Percentiles rank a stretch among this genome's conserved stretches.
Conservation (phyloP, 2,329 filamentous ascomycete species). For the Parasarocladium wereldwijsianum region DNA sequence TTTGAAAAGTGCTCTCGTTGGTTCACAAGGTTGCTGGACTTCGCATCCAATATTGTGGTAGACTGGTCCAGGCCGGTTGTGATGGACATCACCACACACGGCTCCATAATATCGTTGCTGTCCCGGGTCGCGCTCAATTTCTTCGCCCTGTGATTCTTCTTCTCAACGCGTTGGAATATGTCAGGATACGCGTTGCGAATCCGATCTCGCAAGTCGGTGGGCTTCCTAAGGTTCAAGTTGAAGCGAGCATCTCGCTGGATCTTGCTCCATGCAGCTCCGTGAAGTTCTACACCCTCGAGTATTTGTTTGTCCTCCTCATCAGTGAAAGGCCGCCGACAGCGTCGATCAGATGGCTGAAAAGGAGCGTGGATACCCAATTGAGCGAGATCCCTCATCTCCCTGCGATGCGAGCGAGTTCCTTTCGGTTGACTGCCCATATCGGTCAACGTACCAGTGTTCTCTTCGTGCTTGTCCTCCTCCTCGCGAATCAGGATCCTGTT, state of each 20-base stretch:
- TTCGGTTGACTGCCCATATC: slow-evolving; percentile 11
- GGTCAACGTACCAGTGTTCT: slow-evolving; percentile 12
- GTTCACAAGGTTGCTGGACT: slow-evolving; percentile 19
- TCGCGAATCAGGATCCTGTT: slow-evolving; percentile 40
- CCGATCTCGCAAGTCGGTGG: slow-evolving; percentile 48
- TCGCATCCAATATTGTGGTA: background rate
- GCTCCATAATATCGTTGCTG: slow-evolving; percentile 32
- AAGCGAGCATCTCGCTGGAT: slow-evolving; percentile 47
- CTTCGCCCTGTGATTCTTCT: slow-evolving; percentile 32
- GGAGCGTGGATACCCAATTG: slow-evolving; percentile 46
- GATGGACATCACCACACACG: slow-evolving; percentile 34
- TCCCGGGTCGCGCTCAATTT: slow-evolving; percentile 22
- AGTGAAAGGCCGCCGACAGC: slow-evolving; percentile 45
- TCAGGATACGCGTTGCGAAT: slow-evolving; percentile 49
- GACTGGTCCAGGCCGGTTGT: slow-evolving; percentile 22
- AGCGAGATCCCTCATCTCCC: slow-evolving; percentile 38
- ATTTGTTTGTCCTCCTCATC: slow-evolving; percentile 50
- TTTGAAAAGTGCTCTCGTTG: slow-evolving; percentile 33
- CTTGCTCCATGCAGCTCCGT: slow-evolving; percentile 50
- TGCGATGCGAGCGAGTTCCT: slow-evolving; percentile 39
- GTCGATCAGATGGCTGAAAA: slow-evolving; percentile 46
- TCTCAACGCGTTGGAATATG: slow-evolving; percentile 41
- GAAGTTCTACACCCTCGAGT: slow-evolving; percentile 40
- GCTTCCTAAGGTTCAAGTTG: slow-evolving; percentile 41
- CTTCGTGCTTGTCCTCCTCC: slow-evolving; percentile 17